phyloP scores from a whole-genome alignment of 148 eudicot genomes.

The Amaranthus palmeri region DNA sequence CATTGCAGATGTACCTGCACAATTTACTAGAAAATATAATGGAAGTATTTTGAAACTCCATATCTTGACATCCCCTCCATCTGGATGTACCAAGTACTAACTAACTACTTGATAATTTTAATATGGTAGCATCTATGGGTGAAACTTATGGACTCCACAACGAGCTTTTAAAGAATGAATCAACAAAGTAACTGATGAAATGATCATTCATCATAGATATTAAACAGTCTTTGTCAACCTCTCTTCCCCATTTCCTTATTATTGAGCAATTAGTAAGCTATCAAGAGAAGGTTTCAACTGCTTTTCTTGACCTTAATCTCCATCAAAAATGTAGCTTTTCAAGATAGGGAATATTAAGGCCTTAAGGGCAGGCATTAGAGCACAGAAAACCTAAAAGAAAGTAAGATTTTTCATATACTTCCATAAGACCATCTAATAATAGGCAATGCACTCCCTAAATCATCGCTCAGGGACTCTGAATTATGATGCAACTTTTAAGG shows the following conservation, averaged over 20 bases:
- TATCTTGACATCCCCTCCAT: too few relatives aligned
- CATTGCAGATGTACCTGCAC: too few relatives aligned
- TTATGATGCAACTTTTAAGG: not conserved
- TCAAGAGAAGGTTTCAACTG: not conserved
- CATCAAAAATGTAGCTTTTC: not conserved
- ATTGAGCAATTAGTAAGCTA: too few relatives aligned
- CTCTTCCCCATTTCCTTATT: not conserved
- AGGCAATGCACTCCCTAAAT: slow-evolving; percentile 1
- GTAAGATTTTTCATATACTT: not conserved
- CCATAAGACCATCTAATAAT: not conserved
- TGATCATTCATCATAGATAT: not conserved
- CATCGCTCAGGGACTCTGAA: not conserved
- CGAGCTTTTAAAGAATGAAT: too few relatives aligned
- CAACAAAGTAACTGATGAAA: too few relatives aligned
- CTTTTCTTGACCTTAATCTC: not conserved
- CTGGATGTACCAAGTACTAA: too few relatives aligned
- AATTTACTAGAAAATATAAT: too few relatives aligned
- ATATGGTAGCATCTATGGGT: too few relatives aligned
- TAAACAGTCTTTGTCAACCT: not conserved
- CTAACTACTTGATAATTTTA: too few relatives aligned
- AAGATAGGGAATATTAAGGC: not conserved
- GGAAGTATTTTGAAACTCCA: too few relatives aligned
- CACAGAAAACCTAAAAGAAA: not conserved
- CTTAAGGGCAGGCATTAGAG: not conserved
- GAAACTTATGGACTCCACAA: too few relatives aligned